Evolutionary conservation across 2,329 filamentous ascomycete genomes (phyloP), one percentile per base, ranked within the genome.

Genomic region (Aspergillus ochraceus): DNA sequence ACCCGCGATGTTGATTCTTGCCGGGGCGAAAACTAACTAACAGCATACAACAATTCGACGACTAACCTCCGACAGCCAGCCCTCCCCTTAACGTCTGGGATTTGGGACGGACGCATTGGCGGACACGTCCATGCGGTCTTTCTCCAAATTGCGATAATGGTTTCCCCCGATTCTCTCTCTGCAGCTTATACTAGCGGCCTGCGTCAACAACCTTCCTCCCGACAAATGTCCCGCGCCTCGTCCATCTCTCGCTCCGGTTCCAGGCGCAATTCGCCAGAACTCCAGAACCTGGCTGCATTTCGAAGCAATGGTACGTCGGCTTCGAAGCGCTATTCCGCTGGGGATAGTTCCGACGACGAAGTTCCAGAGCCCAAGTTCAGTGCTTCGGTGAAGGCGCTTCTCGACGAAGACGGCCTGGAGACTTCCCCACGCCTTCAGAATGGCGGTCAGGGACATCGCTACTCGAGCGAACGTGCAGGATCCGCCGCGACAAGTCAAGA

Each of bases 311-410:
- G 60, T 51, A 54, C 58, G 47, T 65, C 68, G 6, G 52, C 69
- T 2, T 60, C 72, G 3, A 69, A 69, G 51, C 67, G 71, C 19
- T 75, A 71, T 64, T 77, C 80, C 1, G 74, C 88, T 66, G 88
- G 91, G 68, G 93, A 97, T 72, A 97, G 91, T 80, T 97, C 93
- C 24, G 94, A 97, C 77, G 94, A 97, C 70, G 94, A 97, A 77
- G 91, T 96, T 29, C 90, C 90, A 17, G 89, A 91, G 67, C 92
- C 92, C 69, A 96, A 95, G 79, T 90, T 97, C 73, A 97, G 92
- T 74, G 92, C 93, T 69, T 86, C 95, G 66, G 96, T 94, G 52
- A 94, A 95, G 72, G 93, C 92, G 20, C 82, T 97, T 17, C 83
- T 97, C 55, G 82, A 82, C 54, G 80, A 81, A 62, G 81, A 83